Evolutionary conservation across 2,329 filamentous ascomycete genomes (phyloP), one percentile per base, ranked within the genome.

Genomic region (Mycogone perniciosa): DNA sequence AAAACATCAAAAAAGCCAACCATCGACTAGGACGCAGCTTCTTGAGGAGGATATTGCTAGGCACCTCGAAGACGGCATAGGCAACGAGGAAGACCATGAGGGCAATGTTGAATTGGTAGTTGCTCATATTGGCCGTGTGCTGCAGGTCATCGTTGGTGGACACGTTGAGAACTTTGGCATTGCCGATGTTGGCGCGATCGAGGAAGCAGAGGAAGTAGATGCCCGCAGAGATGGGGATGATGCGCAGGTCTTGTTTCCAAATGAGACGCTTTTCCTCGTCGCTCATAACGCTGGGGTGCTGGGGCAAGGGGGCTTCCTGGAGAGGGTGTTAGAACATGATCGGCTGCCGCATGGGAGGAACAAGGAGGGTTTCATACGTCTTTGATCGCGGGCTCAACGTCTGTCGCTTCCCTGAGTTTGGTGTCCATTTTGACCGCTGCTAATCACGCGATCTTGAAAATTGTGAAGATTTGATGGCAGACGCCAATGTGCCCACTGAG

Each of bases 191-290:
- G 50, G 80, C 77, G 40, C 81, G 73, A 65, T 87, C 84, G 27
- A 87, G 75, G 62, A 84, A 86, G 65, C 80, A 84, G 26, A 87
- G 73, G 42, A 87, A 73, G 63, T 85, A 86, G 46, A 87, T 84
- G 47, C 65, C 69, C 6, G 80, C 79, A n/a, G 74, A 79, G 10
- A 86, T 67, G 1, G 84, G 83, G 10, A 86, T 69, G 51, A 87
- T 84, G 49, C 78, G 74, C 13, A 79, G 53, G 62, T 87, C 84
- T 59, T 85, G 81, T 58, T 79, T 82, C 66, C 75, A 69, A 27
- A 81, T 55, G 6, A 81, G 68, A 5, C 64, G 60, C 49, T 66
- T 70, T 45, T 71, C 68, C 40, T 62, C 53, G 2, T 58, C 60
- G 50, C 57, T 64, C 51, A 64, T 59, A 31, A 49, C 47, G 4